These are phyloP conservation scores for Coffea humblotiana DNA, from an alignment of 305 asterid species.

Conservation along the genomic window DNA sequence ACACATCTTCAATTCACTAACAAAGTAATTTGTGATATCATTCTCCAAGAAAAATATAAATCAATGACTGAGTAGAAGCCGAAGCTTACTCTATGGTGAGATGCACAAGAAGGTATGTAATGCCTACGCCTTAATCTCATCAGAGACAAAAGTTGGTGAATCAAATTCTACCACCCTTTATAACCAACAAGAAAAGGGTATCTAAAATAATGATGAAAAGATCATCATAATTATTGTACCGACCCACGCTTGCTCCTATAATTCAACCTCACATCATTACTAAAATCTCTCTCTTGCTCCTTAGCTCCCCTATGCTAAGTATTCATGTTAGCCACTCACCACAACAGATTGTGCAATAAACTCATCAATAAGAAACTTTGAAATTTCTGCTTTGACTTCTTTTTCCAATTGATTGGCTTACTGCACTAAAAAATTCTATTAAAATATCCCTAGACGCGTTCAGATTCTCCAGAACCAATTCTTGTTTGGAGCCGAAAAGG, in stretches of 20 bases:
- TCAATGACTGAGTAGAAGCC: slow-evolving; percentile 2
- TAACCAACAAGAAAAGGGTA: slow-evolving; percentile 27
- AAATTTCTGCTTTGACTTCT: neutral
- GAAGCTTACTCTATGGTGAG: slow-evolving; percentile 61
- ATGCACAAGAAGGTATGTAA: slow-evolving; percentile 79
- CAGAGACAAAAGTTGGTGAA: slow-evolving; percentile 36
- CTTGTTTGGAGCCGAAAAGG: slow-evolving; percentile 31
- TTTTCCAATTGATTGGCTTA: neutral
- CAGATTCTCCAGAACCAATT: slow-evolving; percentile 2
- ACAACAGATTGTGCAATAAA: neutral
- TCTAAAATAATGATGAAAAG: slow-evolving; percentile 35
- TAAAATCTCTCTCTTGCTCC: slow-evolving; percentile 15
- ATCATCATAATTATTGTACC: slow-evolving; percentile 45
- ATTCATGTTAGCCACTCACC: neutral
- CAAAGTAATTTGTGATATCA: neutral
- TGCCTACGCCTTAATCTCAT: slow-evolving; percentile 77
- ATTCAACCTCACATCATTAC: slow-evolving; percentile 66
- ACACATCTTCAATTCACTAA: slow-evolving; percentile 4
- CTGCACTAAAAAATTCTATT: neutral
- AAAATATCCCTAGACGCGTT: slow-evolving; percentile 6
- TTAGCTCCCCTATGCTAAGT: neutral
- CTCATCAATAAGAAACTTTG: neutral
- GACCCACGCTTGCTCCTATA: slow-evolving; percentile 62
- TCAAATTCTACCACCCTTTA: slow-evolving; percentile 33
- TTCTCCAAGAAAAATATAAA: neutral